These are phyloP conservation scores for Podila horticola DNA, from an alignment of 192 early-diverging fungal species.

Conservation along the genomic window DNA sequence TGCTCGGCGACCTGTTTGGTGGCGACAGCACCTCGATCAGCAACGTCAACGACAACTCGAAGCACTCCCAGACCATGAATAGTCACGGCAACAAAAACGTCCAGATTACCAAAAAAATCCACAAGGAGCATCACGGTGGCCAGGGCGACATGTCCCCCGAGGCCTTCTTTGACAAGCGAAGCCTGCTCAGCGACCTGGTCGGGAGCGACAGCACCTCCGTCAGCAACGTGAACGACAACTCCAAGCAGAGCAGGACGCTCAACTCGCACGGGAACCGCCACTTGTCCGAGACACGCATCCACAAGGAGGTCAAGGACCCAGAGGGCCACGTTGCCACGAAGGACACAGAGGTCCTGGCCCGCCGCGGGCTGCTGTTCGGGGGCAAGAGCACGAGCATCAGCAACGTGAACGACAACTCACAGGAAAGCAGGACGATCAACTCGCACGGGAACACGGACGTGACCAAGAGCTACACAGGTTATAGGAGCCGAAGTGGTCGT, in stretches of 20 bases:
- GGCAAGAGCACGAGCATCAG: constrained; percentile 5
- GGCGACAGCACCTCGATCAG: constrained; percentile 13
- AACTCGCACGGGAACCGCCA: constrained; percentile 26
- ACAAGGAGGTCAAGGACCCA: constrained; percentile 7
- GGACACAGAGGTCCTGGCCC: background rate
- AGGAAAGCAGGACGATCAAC: background rate
- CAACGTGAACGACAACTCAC: constrained; percentile 9
- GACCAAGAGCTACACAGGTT: background rate
- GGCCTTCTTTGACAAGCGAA: constrained; percentile 10
- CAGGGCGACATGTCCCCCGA: background rate
- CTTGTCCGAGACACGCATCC: background rate
- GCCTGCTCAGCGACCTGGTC: constrained; percentile 10
- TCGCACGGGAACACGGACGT: background rate
- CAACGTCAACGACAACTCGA: constrained; percentile 23
- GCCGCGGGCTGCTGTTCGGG: constrained; percentile 1
- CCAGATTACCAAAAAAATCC: background rate
- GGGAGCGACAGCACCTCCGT: constrained; percentile 7
- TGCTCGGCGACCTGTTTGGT: constrained; percentile 1
- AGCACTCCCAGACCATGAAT: constrained; percentile 20
- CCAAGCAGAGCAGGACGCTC: constrained; percentile 7
- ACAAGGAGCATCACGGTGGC: constrained; percentile 1
- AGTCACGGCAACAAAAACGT: constrained; percentile 10
- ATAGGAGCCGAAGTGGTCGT: too few species aligned
- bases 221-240: constrained; percentile 32
- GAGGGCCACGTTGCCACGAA: too few species aligned